phyloP scores from a whole-genome alignment of 208 protist species.

The Phytomonas sp. region DNA sequence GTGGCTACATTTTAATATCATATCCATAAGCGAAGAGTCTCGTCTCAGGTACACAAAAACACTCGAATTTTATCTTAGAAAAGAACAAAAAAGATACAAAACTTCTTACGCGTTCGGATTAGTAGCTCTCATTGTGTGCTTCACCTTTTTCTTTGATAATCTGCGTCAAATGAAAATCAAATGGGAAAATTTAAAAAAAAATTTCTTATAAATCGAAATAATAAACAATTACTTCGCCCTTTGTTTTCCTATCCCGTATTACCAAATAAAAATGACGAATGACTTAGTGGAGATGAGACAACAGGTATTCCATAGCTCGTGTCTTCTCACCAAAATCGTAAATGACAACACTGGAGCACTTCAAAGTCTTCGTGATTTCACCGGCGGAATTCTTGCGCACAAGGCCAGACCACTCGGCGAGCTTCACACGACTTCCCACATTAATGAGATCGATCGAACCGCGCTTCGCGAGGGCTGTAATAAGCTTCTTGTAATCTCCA shows the following conservation, averaged over 20 bases:
- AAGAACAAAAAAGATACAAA: slow-evolving; percentile 11
- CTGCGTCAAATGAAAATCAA: not conserved
- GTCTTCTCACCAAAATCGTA: slow-evolving; percentile 85
- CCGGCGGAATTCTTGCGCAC: slow-evolving; percentile 37
- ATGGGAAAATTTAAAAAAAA: slow-evolving; percentile 11
- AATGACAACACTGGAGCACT: slow-evolving; percentile 86
- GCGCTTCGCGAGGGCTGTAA: slow-evolving; percentile 75
- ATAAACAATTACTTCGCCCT: slow-evolving; percentile 1
- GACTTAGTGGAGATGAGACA: slow-evolving; percentile 52
- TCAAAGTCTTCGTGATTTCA: slow-evolving; percentile 74
- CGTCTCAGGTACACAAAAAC: not conserved
- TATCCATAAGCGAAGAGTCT: not conserved
- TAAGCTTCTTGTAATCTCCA: slow-evolving; percentile 89
- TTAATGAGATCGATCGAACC: slow-evolving; percentile 83
- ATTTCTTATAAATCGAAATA: slow-evolving; percentile 5
- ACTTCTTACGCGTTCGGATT: slow-evolving; percentile 1
- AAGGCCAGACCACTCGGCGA: slow-evolving; percentile 77
- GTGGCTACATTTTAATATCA: not conserved
- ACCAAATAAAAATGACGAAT: slow-evolving; percentile 1
- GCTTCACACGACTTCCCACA: slow-evolving; percentile 78
- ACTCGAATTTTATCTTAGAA: slow-evolving; percentile 4
- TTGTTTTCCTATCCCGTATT: not conserved
- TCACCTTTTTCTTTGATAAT: slow-evolving; percentile 3
- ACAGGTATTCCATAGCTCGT: slow-evolving; percentile 74
- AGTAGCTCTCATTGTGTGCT: not conserved